Percentiles rank a stretch among this genome's conserved stretches.
Evolutionary conservation across 2,329 filamentous ascomycete genomes (phyloP).

Genomic region (Nemania bipapillata): DNA sequence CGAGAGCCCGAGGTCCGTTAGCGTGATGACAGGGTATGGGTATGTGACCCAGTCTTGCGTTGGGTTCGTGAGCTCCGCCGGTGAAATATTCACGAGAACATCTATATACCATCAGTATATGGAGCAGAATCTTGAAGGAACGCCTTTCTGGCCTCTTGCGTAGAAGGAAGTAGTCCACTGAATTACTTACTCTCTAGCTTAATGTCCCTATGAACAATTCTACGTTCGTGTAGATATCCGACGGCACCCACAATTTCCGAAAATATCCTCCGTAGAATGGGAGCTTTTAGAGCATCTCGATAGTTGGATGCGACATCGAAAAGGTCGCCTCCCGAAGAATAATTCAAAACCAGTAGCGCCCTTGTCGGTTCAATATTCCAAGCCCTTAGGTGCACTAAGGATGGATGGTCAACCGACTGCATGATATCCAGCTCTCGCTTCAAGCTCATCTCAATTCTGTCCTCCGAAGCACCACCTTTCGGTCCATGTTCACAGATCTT

Average conservation of each 20-base stretch:
- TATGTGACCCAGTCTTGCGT: slow-evolving; percentile 77
- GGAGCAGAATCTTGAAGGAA: slow-evolving; percentile 23
- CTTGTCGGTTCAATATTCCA: slow-evolving; percentile 86
- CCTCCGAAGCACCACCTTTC: slow-evolving; percentile 90
- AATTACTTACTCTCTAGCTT: slow-evolving; percentile 85
- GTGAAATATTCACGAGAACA: slow-evolving; percentile 86
- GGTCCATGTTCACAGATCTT: slow-evolving; percentile 97
- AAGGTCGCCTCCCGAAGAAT: slow-evolving; percentile 92
- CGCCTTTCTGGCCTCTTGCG: slow-evolving; percentile 19
- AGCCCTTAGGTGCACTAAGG: slow-evolving; percentile 88
- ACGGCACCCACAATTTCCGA: slow-evolving; percentile 87
- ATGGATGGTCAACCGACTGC: slow-evolving; percentile 86
- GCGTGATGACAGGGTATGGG: slow-evolving; percentile 83
- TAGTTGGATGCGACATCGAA: slow-evolving; percentile 89
- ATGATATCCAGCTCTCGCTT: slow-evolving; percentile 96
- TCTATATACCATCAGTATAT: slow-evolving; percentile 63
- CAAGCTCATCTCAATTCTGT: slow-evolving; percentile 90
- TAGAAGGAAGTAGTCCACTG: background rate
- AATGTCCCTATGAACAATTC: slow-evolving; percentile 95
- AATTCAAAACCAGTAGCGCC: slow-evolving; percentile 86
- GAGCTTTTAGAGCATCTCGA: slow-evolving; percentile 72
- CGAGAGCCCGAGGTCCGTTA: slow-evolving; percentile 92
- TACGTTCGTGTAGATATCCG: slow-evolving; percentile 82
- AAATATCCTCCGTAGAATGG: slow-evolving; percentile 84
- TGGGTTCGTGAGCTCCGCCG: slow-evolving; percentile 71